phyloP scores from a whole-genome alignment of 768 basidiomycete genomes.

The Boletus barrowsii region DNA sequence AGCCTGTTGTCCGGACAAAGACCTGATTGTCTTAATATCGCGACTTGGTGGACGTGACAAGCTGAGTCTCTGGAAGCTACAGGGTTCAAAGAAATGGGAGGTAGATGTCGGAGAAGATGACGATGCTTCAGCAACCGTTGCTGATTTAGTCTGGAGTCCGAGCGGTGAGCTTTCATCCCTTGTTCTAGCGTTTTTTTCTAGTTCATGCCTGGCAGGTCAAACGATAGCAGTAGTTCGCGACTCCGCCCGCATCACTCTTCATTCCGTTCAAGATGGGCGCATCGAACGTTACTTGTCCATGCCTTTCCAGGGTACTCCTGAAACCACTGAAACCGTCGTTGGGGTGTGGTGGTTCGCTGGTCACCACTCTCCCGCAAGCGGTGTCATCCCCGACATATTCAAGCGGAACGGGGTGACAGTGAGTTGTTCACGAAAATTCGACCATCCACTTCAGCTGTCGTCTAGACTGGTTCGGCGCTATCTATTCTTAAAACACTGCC shows the following conservation, averaged over 20 bases:
- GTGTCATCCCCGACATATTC: constrained; percentile 72
- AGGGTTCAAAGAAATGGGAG: constrained; percentile 81
- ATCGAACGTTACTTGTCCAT: constrained; percentile 48
- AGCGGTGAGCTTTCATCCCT: constrained; percentile 50
- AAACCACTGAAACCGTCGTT: constrained; percentile 33
- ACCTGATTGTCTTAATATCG: constrained; percentile 66
- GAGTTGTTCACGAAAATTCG: constrained; percentile 20
- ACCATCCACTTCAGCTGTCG: constrained; percentile 6
- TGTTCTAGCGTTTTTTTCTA: not conserved
- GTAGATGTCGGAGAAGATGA: constrained; percentile 56
- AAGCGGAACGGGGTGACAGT: constrained; percentile 65
- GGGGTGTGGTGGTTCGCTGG: constrained; percentile 76
- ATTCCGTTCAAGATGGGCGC: constrained; percentile 76
- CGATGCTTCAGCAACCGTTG: constrained; percentile 45
- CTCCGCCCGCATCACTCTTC: constrained; percentile 64
- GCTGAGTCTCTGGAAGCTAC: constrained; percentile 76
- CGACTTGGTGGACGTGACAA: constrained; percentile 65
- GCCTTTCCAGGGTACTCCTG: constrained; percentile 13
- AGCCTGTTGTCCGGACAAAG: constrained; percentile 85
- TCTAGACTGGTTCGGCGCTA: constrained; percentile 74
- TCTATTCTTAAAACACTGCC: constrained; percentile 68
- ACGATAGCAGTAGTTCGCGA: constrained; percentile 70
- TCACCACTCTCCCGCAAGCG: constrained; percentile 36
- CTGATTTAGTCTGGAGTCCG: constrained; percentile 76
- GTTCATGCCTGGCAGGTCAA: constrained; percentile 45